Evolutionary conservation across 768 basidiomycete species (phyloP).

Genomic region (Tulasnella calospora): DNA sequence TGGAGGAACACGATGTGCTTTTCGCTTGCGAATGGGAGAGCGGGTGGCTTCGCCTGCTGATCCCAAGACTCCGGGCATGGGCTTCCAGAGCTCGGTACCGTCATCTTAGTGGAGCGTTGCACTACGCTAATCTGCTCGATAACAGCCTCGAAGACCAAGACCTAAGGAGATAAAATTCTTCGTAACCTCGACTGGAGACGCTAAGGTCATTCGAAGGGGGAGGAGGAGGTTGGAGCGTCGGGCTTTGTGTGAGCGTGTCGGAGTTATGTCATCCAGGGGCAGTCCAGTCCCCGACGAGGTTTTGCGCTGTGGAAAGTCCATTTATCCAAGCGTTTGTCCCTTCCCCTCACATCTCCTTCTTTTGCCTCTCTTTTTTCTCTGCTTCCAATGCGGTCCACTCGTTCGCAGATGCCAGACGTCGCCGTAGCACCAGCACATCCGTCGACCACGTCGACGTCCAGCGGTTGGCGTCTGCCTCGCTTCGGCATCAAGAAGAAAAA

Average conservation of each 20-base stretch:
- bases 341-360: neutral
- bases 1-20: neutral
- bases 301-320: neutral
- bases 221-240: neutral
- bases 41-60: neutral
- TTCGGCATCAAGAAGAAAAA: slow-evolving; percentile 23
- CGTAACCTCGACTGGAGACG: neutral
- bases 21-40: neutral
- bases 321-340: neutral
- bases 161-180: too few relatives aligned
- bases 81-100: neutral
- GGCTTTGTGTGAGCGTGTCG: neutral
- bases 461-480: slow-evolving; percentile 23
- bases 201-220: neutral
- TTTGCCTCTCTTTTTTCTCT: neutral
- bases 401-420: slow-evolving; percentile 7
- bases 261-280: neutral
- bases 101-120: neutral
- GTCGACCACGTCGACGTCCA: neutral
- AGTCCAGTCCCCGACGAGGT: neutral
- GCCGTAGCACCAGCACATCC: neutral
- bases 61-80: neutral
- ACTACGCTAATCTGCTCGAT: neutral
- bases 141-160: neutral
- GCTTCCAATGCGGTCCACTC: neutral